phyloP scores from a whole-genome alignment of 352 stramenopile genomes.

The Phytophthora idaei region DNA sequence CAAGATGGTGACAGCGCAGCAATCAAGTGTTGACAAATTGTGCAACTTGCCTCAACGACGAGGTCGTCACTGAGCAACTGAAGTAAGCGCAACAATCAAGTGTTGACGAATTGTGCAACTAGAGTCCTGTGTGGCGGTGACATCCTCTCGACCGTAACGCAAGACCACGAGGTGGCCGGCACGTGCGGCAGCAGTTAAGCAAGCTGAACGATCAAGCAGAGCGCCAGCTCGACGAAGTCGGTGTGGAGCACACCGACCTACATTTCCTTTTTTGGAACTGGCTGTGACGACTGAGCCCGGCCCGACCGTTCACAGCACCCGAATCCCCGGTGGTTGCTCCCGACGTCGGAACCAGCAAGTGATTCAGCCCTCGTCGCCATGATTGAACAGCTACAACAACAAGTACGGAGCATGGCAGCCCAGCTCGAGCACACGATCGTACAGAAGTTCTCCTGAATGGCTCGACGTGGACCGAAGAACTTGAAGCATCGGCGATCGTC shows the following conservation, averaged over 20 bases:
- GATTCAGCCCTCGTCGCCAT: not conserved
- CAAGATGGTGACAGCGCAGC: not conserved
- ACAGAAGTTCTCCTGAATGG: constrained; percentile 6
- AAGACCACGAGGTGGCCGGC: not conserved
- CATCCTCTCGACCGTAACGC: not conserved
- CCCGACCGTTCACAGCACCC: not conserved
- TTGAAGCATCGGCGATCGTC: constrained; percentile 10
- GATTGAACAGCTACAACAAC: not conserved
- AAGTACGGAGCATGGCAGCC: not conserved
- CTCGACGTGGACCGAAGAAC: constrained; percentile 10
- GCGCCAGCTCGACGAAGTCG: not conserved
- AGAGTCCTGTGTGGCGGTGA: not conserved
- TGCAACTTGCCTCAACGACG: not conserved
- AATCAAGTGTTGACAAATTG: too few species aligned
- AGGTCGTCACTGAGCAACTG: not conserved
- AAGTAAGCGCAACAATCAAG: not conserved
- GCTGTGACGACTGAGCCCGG: not conserved
- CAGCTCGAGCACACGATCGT: not conserved
- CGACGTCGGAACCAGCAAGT: too few species aligned
- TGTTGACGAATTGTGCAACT: not conserved
- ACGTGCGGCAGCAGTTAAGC: not conserved
- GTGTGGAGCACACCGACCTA: not conserved
- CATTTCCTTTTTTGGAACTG: not conserved
- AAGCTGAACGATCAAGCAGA: not conserved
- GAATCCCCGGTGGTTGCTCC: too few species aligned